Conservation (phyloP, 495 filamentous ascomycete species). For the Bryoglossum gracile region DNA sequence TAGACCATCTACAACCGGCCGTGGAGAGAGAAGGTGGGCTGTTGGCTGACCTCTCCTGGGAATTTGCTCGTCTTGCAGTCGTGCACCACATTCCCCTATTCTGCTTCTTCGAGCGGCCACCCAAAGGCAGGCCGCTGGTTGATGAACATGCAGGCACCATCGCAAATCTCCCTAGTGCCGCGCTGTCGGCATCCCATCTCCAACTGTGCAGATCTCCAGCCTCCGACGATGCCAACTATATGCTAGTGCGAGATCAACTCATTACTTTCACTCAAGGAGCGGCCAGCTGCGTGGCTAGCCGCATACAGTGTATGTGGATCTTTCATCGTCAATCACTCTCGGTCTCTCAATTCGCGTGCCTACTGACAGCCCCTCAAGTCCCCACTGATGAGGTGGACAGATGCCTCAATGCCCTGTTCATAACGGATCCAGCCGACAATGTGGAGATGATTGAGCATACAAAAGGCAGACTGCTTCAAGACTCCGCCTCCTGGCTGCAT, state of each 20-base stretch:
- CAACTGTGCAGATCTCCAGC: background rate
- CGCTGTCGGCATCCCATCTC: background rate
- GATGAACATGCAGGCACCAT: background rate
- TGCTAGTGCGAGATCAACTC: background rate
- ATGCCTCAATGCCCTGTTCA: background rate
- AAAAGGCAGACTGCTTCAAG: background rate
- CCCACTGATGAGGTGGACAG: background rate
- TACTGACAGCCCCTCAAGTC: background rate
- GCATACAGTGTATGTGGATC: background rate
- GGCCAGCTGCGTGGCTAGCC: background rate
- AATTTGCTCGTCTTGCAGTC: background rate
- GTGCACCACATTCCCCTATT: background rate
- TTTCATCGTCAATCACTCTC: background rate
- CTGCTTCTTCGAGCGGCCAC: background rate
- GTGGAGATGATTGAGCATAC: background rate
- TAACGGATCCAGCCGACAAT: background rate
- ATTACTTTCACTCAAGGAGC: background rate
- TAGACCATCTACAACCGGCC: background rate
- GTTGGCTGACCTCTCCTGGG: background rate
- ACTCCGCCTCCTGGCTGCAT: background rate
- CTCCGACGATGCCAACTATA: background rate
- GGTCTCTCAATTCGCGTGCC: background rate
- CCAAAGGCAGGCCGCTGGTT: background rate
- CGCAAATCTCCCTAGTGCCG: background rate
- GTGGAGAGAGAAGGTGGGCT: background rate